Conservation (phyloP, 257 asterid genomes). For the Thymus quinquecostatus region DNA sequence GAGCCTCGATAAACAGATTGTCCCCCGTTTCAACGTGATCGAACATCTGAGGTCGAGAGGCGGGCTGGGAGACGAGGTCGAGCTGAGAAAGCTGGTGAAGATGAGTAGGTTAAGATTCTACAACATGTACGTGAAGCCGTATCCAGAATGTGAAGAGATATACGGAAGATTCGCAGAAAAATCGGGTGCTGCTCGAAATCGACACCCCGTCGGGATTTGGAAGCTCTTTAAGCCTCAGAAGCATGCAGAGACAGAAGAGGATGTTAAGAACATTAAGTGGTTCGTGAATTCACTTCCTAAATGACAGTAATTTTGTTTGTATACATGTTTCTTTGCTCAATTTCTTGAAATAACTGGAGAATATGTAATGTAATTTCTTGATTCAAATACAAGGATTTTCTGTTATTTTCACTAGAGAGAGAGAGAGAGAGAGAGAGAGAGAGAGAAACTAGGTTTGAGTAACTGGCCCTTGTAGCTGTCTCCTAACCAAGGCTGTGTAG, state of each 20-base stretch:
- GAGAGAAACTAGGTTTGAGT: conserved; percentile 36
- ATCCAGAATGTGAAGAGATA: conserved; percentile 81
- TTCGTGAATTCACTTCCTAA: conserved; percentile 49
- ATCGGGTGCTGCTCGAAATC: conserved; percentile 33
- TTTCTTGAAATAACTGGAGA: too few species aligned
- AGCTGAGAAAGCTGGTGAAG: conserved; percentile 63
- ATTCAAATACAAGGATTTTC: too few species aligned
- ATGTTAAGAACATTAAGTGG: conserved; percentile 53
- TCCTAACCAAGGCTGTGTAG: conserved; percentile 71
- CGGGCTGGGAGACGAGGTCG: conserved; percentile 70
- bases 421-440: too few species aligned
- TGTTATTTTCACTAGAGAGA: too few species aligned
- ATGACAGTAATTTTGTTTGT: neutral
- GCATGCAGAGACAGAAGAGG: conserved; percentile 48
- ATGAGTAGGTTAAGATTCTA: conserved; percentile 80
- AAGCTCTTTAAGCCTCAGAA: conserved; percentile 71
- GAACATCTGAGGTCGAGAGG: conserved; percentile 58
- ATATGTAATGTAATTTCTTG: too few species aligned
- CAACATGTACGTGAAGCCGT: conserved; percentile 86
- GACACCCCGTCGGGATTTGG: conserved; percentile 87
- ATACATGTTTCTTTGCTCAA: too few species aligned
- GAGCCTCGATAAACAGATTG: conserved; percentile 71
- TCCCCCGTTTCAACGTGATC: conserved; percentile 78
- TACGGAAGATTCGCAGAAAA: conserved; percentile 64
- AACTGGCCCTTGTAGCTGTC: conserved; percentile 70